Evolutionary conservation across 345 rosid genomes (phyloP).

Genomic region (Syzygium jambos): DNA sequence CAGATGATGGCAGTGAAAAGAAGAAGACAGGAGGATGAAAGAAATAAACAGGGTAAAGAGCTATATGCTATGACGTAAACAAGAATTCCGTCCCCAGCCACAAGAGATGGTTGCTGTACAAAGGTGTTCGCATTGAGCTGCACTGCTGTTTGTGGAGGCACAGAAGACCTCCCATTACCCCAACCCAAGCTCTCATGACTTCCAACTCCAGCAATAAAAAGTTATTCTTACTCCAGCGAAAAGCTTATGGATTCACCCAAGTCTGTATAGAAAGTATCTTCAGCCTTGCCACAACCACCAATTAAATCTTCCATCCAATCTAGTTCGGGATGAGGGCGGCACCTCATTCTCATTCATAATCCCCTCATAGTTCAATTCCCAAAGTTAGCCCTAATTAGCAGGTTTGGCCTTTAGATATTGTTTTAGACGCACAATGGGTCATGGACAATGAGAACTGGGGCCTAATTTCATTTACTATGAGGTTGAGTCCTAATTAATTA

Average conservation of each 20-base stretch:
- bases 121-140: not conserved
- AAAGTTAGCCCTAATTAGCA: not conserved
- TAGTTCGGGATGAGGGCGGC: not conserved
- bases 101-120: not conserved
- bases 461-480: not conserved
- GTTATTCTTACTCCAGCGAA: not conserved
- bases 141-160: not conserved
- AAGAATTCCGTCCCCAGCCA: not conserved
- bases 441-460: not conserved
- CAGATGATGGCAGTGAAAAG: not conserved
- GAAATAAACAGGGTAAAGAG: not conserved
- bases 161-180: too few species aligned
- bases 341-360: not conserved
- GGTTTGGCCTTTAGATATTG: not conserved
- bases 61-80: not conserved
- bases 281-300: not conserved
- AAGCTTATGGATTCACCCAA: not conserved
- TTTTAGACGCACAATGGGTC: not conserved
- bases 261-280: not conserved
- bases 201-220: too few species aligned
- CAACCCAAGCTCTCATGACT: too few species aligned
- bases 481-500: not conserved
- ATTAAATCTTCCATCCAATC: not conserved
- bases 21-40: not conserved
- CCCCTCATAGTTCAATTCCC: not conserved